Percentiles rank a stretch among this genome's conserved stretches.
Conservation (phyloP, 164 flowering plant genomes). For the Tetrastigma voinierianum region DNA sequence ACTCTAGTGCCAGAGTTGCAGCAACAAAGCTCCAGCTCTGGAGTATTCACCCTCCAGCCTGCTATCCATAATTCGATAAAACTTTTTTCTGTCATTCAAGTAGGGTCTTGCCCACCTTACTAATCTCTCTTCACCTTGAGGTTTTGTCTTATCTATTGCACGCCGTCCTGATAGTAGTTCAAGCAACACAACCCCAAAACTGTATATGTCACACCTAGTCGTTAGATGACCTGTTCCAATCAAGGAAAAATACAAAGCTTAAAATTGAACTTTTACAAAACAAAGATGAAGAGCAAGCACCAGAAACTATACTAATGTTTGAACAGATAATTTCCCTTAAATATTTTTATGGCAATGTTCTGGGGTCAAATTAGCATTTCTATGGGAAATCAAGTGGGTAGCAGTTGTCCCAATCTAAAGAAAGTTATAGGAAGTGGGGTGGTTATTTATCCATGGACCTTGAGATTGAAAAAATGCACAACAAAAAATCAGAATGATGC, state of each 20-base stretch:
- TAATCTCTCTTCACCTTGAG: constrained; percentile 45
- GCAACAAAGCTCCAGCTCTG: constrained; percentile 36
- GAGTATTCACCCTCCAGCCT: constrained; percentile 53
- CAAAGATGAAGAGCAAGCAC: background rate
- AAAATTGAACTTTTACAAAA: background rate
- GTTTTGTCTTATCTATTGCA: constrained; percentile 39
- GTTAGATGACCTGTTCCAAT: constrained; percentile 48
- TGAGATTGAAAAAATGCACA: no score
- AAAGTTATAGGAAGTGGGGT: no score
- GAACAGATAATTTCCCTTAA: no score
- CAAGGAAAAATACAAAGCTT: background rate
- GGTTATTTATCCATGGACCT: no score
- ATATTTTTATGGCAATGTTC: no score
- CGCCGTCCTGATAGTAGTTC: constrained; percentile 65
- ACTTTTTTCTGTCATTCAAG: constrained; percentile 36
- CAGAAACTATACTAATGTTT: background rate
- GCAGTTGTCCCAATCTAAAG: no score
- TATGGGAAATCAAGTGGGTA: no score
- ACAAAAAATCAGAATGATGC: no score
- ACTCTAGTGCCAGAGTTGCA: constrained; percentile 38
- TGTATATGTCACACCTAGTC: constrained; percentile 56
- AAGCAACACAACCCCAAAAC: constrained; percentile 71
- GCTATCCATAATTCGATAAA: constrained; percentile 49
- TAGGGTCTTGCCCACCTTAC: constrained; percentile 63
- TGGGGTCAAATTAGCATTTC: no score